Conservation (phyloP, 371 early-diverging fungal species). For the Ordospora pajunii region DNA sequence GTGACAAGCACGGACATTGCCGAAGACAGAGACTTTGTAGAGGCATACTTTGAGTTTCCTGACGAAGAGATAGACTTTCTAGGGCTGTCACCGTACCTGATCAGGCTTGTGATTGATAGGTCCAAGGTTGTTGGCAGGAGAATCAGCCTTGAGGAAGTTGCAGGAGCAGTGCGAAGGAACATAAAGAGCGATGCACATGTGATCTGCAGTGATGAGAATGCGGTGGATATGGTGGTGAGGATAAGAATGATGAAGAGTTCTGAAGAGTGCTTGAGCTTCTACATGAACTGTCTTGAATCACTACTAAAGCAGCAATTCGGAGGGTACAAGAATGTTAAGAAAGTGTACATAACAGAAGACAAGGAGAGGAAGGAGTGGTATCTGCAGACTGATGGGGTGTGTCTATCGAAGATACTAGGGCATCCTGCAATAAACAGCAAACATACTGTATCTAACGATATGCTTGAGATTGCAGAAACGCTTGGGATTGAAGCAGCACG, state of each 20-base stretch:
- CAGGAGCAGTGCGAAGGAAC: conserved; percentile 65
- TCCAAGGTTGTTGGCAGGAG: conserved; percentile 76
- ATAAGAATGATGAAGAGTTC: conserved; percentile 68
- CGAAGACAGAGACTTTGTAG: conserved; percentile 82
- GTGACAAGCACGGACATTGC: conserved; percentile 71
- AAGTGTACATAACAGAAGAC: conserved; percentile 77
- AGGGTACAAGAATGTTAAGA: conserved; percentile 76
- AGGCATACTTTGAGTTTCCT: conserved; percentile 74
- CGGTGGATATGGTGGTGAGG: conserved; percentile 74
- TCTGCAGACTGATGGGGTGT: conserved; percentile 91
- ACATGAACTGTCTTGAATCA: conserved; percentile 70
- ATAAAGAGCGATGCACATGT: conserved; percentile 68
- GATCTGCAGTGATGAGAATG: conserved; percentile 81
- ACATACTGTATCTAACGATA: conserved; percentile 78
- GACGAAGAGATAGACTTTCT: conserved; percentile 64
- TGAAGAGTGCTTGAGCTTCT: conserved; percentile 72
- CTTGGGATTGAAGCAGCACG: conserved; percentile 95
- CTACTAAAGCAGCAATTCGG: conserved; percentile 77
- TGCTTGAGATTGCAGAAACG: conserved; percentile 78
- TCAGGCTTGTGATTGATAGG: conserved; percentile 68
- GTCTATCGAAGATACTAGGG: conserved; percentile 74
- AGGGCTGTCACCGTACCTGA: conserved; percentile 12
- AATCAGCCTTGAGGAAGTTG: conserved; percentile 71
- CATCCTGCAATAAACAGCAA: conserved; percentile 71
- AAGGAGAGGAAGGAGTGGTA: conserved; percentile 66